phyloP scores from a whole-genome alignment of 2,329 filamentous ascomycete species.

The Cucurbitaria berberidis region DNA sequence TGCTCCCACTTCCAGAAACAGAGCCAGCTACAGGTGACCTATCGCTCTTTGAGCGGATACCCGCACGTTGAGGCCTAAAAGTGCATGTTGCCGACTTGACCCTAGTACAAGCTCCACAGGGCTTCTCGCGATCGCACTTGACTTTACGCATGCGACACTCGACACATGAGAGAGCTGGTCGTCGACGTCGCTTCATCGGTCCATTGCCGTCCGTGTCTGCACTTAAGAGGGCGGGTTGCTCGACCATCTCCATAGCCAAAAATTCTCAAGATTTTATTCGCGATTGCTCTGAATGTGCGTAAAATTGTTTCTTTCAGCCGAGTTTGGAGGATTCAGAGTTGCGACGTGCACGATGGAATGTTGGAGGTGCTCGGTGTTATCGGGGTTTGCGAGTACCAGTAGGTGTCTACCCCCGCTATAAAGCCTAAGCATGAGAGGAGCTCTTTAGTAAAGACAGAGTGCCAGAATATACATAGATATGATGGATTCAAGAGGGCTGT shows the following conservation, averaged over 20 bases:
- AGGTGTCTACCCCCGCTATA: too few species aligned
- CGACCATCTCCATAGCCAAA: constrained; percentile 5
- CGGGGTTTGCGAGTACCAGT: not conserved
- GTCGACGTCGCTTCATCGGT: constrained; percentile 28
- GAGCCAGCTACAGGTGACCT: constrained; percentile 3
- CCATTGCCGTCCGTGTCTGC: constrained; percentile 24
- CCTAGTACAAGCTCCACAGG: constrained; percentile 31
- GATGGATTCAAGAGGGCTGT: too few species aligned
- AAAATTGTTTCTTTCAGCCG: not conserved
- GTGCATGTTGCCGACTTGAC: constrained; percentile 34
- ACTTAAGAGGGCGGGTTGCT: constrained; percentile 9
- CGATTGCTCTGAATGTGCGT: not conserved
- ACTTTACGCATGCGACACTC: constrained; percentile 41
- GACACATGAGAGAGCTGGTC: constrained; percentile 38
- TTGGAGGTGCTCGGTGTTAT: not conserved
- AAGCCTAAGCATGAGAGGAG: too few species aligned
- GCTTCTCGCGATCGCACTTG: constrained; percentile 36
- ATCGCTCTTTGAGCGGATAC: not conserved
- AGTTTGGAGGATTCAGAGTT: not conserved
- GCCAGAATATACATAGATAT: too few species aligned
- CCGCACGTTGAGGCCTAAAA: constrained; percentile 20
- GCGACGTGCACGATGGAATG: not conserved
- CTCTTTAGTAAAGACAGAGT: too few species aligned
- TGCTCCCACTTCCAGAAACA: not conserved
- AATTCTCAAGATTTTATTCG: not conserved